These are phyloP conservation scores for Phalaenopsis equestris DNA, from an alignment of 106 monocot genomes.

Conservation along the genomic window DNA sequence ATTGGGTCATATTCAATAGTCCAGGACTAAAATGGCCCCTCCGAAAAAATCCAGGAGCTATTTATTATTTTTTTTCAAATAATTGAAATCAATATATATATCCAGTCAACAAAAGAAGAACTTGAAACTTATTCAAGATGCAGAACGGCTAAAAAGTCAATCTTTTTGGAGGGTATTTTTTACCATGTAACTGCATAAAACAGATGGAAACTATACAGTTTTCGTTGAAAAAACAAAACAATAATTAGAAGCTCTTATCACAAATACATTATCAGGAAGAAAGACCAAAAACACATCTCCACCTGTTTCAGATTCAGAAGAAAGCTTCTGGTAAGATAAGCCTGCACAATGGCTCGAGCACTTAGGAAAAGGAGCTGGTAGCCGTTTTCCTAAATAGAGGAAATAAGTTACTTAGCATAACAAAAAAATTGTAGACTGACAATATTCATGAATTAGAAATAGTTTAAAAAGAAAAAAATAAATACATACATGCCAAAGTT, in stretches of 20 bases:
- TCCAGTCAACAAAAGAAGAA: neutral
- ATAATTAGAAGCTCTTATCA: neutral
- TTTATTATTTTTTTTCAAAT: neutral
- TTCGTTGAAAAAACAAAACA: neutral
- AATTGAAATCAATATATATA: neutral
- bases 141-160: neutral
- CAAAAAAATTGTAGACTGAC: neutral
- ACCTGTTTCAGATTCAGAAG: slow-evolving; percentile 97
- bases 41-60: too few species aligned
- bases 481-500: neutral
- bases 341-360: slow-evolving; percentile 98
- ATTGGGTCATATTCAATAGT: too few species aligned
- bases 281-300: slow-evolving; percentile 5
- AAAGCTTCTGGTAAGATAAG: slow-evolving; percentile 95
- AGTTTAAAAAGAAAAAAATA: neutral
- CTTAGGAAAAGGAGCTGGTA: slow-evolving; percentile 95
- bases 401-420: neutral
- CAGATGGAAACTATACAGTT: neutral
- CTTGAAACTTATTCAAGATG: slow-evolving; percentile 4
- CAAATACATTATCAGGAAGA: neutral
- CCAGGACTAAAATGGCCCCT: too few species aligned
- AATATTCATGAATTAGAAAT: neutral
- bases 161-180: neutral
- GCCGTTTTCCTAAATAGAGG: slow-evolving; percentile 75
- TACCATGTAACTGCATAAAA: neutral